phyloP scores from a whole-genome alignment of 768 basidiomycete species.

The Rhodosporidiobolus odoratus region DNA sequence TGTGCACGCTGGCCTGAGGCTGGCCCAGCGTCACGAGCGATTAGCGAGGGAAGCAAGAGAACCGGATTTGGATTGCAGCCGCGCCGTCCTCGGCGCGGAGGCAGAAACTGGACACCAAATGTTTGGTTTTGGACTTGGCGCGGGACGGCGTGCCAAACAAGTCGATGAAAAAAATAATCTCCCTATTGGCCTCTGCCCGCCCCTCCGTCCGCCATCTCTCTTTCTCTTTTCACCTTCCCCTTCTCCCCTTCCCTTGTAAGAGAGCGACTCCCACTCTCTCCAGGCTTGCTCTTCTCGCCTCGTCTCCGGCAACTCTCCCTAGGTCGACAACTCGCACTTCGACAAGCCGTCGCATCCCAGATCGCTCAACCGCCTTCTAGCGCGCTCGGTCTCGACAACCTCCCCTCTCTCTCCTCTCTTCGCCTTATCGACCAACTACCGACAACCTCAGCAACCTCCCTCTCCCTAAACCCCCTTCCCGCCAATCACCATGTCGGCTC shows the following conservation, averaged over 20 bases:
- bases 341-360: background rate
- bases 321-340: background rate
- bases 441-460: background rate
- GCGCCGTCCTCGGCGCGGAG: too few species aligned
- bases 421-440: background rate
- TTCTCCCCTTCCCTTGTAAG: background rate
- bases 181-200: too few species aligned
- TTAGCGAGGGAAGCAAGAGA: too few species aligned
- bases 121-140: too few species aligned
- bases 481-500: slow-evolving; percentile 19
- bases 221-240: background rate
- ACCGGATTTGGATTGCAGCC: too few species aligned
- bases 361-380: background rate
- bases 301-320: background rate
- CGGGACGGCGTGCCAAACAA: too few species aligned
- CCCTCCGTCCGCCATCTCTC: background rate
- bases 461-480: background rate
- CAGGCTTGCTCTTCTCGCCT: background rate
- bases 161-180: too few species aligned
- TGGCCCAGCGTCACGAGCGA: too few species aligned
- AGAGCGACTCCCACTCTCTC: slow-evolving; percentile 6
- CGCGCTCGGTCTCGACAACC: background rate
- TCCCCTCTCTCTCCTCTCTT: background rate
- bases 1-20: too few species aligned
- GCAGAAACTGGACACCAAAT: too few species aligned